A percentile compares a stretch with the other conserved stretches of the same genome.
These are phyloP conservation scores for Penicillium longicatenatum DNA, from an alignment of 495 filamentous ascomycete species.

Conservation along the genomic window DNA sequence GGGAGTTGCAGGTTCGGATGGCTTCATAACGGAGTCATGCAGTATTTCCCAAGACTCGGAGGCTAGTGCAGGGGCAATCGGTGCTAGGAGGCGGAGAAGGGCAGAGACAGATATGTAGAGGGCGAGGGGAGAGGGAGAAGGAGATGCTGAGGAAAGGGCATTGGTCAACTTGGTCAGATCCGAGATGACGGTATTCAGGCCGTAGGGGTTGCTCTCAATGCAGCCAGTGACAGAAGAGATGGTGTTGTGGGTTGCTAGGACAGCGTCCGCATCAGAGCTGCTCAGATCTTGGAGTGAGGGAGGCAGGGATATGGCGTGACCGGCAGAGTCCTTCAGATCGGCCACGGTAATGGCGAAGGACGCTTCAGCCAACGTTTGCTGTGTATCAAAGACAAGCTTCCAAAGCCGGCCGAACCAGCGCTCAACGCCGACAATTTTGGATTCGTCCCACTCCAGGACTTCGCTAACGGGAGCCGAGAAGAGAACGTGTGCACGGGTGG, in stretches of 20 bases:
- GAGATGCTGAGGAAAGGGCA: constrained; percentile 45
- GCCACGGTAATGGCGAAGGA: constrained; percentile 22
- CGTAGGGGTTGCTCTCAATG: constrained; percentile 65
- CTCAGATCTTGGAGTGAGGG: constrained; percentile 34
- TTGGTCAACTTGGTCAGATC: constrained; percentile 82
- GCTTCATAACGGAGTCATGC: constrained; percentile 30
- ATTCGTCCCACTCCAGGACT: constrained; percentile 83
- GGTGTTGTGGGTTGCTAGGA: constrained; percentile 65
- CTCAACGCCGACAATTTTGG: constrained; percentile 77
- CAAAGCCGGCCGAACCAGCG: constrained; percentile 74
- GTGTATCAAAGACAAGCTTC: constrained; percentile 52
- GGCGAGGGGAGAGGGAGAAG: constrained; percentile 33
- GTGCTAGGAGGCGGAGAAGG: constrained; percentile 71
- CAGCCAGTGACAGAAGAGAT: constrained; percentile 67
- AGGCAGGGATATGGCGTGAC: constrained; percentile 29
- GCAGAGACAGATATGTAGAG: constrained; percentile 43
- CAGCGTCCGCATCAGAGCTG: constrained; percentile 57
- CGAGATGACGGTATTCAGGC: constrained; percentile 79
- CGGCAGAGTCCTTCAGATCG: constrained; percentile 19
- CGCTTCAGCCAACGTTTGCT: constrained; percentile 26
- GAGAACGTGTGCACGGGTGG: constrained; percentile 81
- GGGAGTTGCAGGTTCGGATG: constrained; percentile 6
- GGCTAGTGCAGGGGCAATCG: constrained; percentile 73
- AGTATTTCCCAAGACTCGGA: constrained; percentile 78
- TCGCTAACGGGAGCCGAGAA: constrained; percentile 85